Evolutionary conservation across 1,139 yeast genomes (phyloP), one percentile per base, ranked within the genome.

Genomic region (Yamadazyma membranifaciens): DNA sequence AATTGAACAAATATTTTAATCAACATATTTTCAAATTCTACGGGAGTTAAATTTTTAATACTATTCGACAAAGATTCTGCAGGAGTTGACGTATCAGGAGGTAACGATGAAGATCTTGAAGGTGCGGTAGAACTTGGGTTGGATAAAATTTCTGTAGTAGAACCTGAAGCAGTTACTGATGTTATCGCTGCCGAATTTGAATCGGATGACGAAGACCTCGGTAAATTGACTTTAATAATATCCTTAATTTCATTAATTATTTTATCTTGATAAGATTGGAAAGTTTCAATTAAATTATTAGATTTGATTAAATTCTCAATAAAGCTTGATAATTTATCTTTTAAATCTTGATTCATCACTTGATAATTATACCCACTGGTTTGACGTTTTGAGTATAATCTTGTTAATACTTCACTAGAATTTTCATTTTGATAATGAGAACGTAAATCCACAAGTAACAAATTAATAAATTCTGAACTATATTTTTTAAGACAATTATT

Each of bases 21-120:
- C 36, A 88, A 60, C 89, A 89, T 83, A 2, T 61, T 64, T 52
- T 85, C 89, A 52, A 89, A 89, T 45, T 87, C 96, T 14, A 65
- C 62, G 0, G 91, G 83, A 0, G 88, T 71, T 70, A 88, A 73
- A 4, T 78, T 75, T 48, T 81, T 80, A 37, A 87, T 70, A 43
- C 75, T 63, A 1, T 74, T 59, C 1, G 91, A 83, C 39, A 62
- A 50, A 2, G 59, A 49, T 5, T 47, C 56, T 6, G 36, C n/a
- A 6, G 17, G 33, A 10, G 28, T 6, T 16, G 41, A 26, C 4
- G 37, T 24, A 9, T 45, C 51, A 7, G 65, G 65, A 1, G 68
- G 63, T 1, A 48, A 59, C 4, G 70, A 60, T 0, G 68, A 56
- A 0, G 67, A 46, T 33, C 70, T 53, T 1, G 73, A 64, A 4